phyloP scores from a whole-genome alignment of 495 filamentous ascomycete genomes.

The Podospora sp. region DNA sequence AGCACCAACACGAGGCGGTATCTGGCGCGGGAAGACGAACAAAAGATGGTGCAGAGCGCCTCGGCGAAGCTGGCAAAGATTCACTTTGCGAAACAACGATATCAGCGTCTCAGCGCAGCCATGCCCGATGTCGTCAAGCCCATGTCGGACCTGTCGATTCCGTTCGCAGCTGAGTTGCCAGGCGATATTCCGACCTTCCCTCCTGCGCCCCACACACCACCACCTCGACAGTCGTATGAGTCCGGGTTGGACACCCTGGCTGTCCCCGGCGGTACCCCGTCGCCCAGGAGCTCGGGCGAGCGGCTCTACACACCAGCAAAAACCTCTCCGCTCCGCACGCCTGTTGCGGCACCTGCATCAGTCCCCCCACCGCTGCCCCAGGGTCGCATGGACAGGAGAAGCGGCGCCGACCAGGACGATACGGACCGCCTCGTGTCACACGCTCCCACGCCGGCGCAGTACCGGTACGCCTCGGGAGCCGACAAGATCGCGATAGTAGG shows the following conservation, averaged over 20 bases:
- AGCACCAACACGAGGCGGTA: conserved; percentile 88
- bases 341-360: conserved; percentile 39
- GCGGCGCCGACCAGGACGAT: conserved; percentile 30
- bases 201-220: conserved; percentile 35
- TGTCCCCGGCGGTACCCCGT: conserved; percentile 39
- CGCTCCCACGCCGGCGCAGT: conserved; percentile 57
- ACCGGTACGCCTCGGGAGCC: conserved; percentile 46
- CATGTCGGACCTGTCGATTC: conserved; percentile 40
- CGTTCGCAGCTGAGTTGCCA: conserved; percentile 51
- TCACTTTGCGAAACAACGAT: conserved; percentile 61
- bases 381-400: conserved; percentile 32
- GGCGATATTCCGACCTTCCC: conserved; percentile 44
- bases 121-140: conserved; percentile 37
- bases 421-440: conserved; percentile 51
- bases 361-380: conserved; percentile 37
- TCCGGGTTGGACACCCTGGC: conserved; percentile 47
- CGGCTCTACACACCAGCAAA: conserved; percentile 38
- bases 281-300: conserved; percentile 49
- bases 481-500: conserved; percentile 66
- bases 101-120: conserved; percentile 35
- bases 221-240: conserved; percentile 51
- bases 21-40: conserved; percentile 70
- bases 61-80: conserved; percentile 86
- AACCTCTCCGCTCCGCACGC: conserved; percentile 31
- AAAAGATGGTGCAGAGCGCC: conserved; percentile 71